phyloP scores from a whole-genome alignment of 805 yeast species.

The Pichia heedii region DNA sequence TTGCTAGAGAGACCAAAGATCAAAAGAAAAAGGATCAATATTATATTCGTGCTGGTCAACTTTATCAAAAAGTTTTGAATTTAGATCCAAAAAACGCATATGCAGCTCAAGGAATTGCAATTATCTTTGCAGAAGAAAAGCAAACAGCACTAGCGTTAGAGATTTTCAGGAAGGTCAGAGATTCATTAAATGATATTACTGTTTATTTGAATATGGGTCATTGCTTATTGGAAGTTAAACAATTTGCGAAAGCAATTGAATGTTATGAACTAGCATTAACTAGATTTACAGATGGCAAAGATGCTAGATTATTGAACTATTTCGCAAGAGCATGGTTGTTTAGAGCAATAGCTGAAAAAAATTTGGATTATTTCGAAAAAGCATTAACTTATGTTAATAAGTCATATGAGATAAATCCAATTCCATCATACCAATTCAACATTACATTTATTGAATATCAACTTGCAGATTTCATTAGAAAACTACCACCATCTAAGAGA shows the following conservation, averaged over 20 bases:
- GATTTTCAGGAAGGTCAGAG: slow-evolving; percentile 80
- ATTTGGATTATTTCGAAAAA: slow-evolving; percentile 46
- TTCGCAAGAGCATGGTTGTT: slow-evolving; percentile 85
- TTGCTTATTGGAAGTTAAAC: slow-evolving; percentile 72
- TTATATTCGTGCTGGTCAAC: slow-evolving; percentile 83
- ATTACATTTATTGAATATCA: slow-evolving; percentile 79
- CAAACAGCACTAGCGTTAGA: slow-evolving; percentile 71
- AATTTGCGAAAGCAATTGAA: slow-evolving; percentile 80
- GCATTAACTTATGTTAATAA: slow-evolving; percentile 55
- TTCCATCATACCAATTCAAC: slow-evolving; percentile 57
- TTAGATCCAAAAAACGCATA: slow-evolving; percentile 79
- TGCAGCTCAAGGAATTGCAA: slow-evolving; percentile 97
- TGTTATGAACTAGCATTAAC: slow-evolving; percentile 73
- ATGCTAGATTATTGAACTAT: slow-evolving; percentile 57
- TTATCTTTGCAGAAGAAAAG: slow-evolving; percentile 79
- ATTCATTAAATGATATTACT: slow-evolving; percentile 76
- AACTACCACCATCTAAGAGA: slow-evolving; percentile 50
- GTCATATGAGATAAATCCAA: slow-evolving; percentile 38
- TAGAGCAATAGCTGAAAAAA: slow-evolving; percentile 64
- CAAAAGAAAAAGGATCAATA: slow-evolving; percentile 56
- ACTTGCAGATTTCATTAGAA: slow-evolving; percentile 72
- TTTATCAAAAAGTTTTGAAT: slow-evolving; percentile 79
- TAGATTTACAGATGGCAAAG: slow-evolving; percentile 54
- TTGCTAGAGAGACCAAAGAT: slow-evolving; percentile 71
- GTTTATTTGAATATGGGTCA: slow-evolving; percentile 84